Evolutionary conservation across 2,329 filamentous ascomycete genomes (phyloP).

Genomic region (Cercospora canescens): DNA sequence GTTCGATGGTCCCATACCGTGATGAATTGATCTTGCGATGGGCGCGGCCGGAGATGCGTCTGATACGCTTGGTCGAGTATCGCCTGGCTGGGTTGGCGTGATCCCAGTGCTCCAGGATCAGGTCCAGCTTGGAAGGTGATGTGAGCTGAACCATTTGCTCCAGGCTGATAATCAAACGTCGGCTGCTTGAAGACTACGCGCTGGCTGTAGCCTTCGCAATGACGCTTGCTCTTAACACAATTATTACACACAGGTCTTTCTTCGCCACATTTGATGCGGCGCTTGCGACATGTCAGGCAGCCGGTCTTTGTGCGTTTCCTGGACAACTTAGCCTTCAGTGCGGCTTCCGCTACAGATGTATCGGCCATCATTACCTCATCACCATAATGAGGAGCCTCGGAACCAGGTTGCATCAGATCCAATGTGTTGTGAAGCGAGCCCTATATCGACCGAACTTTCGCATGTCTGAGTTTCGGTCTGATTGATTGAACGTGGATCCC

Average conservation of each 20-base stretch:
- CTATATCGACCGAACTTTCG: conserved; percentile 9
- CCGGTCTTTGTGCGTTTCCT: conserved; percentile 84
- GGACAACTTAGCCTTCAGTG: conserved; percentile 33
- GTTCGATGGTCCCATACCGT: conserved; percentile 13
- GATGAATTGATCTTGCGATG: conserved; percentile 12
- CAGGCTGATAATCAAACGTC: conserved; percentile 57
- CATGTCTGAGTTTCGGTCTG: neutral
- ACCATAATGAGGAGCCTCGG: neutral
- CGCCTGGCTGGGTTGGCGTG: neutral
- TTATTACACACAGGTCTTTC: conserved; percentile 79
- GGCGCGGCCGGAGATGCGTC: conserved; percentile 19
- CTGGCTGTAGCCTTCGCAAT: conserved; percentile 82
- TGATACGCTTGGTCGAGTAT: conserved; percentile 12
- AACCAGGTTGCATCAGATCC: neutral
- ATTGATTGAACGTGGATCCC: neutral
- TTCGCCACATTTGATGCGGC: conserved; percentile 96
- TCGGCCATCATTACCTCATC: conserved; percentile 17
- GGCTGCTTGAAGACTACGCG: conserved; percentile 78
- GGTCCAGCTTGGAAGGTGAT: conserved; percentile 38
- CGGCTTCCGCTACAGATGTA: conserved; percentile 31
- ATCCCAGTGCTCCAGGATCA: neutral
- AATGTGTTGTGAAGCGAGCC: neutral
- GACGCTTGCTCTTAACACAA: conserved; percentile 81
- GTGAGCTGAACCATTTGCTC: conserved; percentile 43
- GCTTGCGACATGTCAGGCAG: conserved; percentile 88